These are phyloP conservation scores for Rhododendron molle DNA, from an alignment of 148 eudicot species.

Conservation along the genomic window DNA sequence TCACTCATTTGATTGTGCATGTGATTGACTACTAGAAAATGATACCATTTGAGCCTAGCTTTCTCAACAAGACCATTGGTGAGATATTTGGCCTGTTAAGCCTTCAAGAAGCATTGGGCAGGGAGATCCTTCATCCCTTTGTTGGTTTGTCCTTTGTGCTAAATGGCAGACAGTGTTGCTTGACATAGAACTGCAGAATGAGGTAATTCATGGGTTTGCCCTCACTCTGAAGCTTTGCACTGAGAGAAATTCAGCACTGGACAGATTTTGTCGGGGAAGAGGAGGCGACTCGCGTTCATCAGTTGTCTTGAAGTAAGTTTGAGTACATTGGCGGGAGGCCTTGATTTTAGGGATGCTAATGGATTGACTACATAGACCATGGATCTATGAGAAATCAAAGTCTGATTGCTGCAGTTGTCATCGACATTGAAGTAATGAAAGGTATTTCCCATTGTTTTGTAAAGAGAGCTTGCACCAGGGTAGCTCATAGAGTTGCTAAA, in stretches of 20 bases:
- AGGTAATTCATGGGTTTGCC: not conserved
- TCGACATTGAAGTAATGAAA: not conserved
- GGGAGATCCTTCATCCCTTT: not conserved
- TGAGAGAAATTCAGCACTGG: not conserved
- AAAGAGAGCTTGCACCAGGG: not conserved
- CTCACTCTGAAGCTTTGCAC: not conserved
- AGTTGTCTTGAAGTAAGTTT: not conserved
- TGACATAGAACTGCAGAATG: not conserved
- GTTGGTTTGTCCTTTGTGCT: not conserved
- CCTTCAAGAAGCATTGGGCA: not conserved
- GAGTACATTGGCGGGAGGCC: not conserved
- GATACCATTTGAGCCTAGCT: not conserved
- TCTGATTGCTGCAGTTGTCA: not conserved
- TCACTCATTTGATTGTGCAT: not conserved
- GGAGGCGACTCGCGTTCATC: not conserved
- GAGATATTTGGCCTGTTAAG: not conserved
- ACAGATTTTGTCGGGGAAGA: not conserved
- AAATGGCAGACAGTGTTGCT: not conserved
- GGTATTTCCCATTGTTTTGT: not conserved
- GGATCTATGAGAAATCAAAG: not conserved
- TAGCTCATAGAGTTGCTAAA: not conserved
- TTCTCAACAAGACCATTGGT: not conserved
- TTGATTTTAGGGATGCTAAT: slow-evolving; percentile 3
- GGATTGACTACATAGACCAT: not conserved
- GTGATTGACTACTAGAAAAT: not conserved